Base-by-base conservation (phyloP, 768 basidiomycete genomes). In the Pleurotus cornucopiae region DNA sequence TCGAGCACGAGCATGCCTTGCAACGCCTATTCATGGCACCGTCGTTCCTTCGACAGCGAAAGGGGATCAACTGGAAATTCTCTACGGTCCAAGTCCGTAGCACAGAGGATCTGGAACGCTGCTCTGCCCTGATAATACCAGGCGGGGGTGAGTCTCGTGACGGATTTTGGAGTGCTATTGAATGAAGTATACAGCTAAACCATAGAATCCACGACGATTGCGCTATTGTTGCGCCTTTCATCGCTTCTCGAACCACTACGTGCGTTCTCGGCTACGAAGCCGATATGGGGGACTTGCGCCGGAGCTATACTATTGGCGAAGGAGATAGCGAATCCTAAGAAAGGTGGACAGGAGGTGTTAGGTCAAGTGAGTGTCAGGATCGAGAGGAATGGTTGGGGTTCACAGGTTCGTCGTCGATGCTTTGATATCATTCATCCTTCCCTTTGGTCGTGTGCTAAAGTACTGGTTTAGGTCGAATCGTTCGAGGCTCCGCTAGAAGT, bases 231-330 rank as follows among this genome's bases (percentile, higher is more conserved):
- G 25, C 79, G 79, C 54, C 77, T 86, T 25, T 80, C 86, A 0
- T 91, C 91, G 0, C 79, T 98, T 40, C 67, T 94, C 13, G 84
- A 88, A n/a, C 92, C 91, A 5, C 76, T 98, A 4, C 77, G 81
- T 38, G 77, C 81, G 38, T 95, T 94, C 60, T 75, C 86, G n/a
- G 74, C 75, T 60, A 67, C 64, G 0, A 92, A 88, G 65, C 85
- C 92, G 0, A 82, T 94, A 2, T 98, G 94, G 94, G 95, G 95
- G 2, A 97, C 94, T 0, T 98, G 95, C 69, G 95, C 95, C 0
- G 95, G 96, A 9, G 94, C 94, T 40, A 97, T 98, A 53, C 75
- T 98, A 16, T 81, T 98, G 46, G 81, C 94, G 2, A 78, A 86
- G 60, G 72, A 77, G 11, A 82, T 92, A 2, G 53, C n/a, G n/a